Evolutionary conservation across 306 rosid species (phyloP).

Genomic region (Datisca glomerata): DNA sequence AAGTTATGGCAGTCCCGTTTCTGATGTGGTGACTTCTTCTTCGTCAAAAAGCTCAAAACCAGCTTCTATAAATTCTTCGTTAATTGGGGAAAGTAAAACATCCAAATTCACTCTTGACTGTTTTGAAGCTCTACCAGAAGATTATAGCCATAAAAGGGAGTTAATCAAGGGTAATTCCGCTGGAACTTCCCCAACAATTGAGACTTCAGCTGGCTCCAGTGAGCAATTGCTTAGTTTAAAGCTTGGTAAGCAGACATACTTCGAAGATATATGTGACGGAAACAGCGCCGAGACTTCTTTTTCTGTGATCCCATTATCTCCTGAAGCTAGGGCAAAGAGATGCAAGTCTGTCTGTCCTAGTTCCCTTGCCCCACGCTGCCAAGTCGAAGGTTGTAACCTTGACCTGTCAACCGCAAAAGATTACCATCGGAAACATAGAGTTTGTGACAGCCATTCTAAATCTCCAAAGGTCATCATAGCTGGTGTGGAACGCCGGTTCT

Average conservation of each 20-base stretch:
- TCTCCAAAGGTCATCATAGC: slow-evolving; percentile 60
- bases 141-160: slow-evolving; percentile 33
- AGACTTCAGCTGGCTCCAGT: slow-evolving; percentile 43
- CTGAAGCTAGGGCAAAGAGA: slow-evolving; percentile 31
- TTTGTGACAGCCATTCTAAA: slow-evolving; percentile 78
- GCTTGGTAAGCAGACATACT: slow-evolving; percentile 82
- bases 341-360: slow-evolving; percentile 29
- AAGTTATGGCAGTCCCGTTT: slow-evolving; percentile 39
- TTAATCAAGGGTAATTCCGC: slow-evolving; percentile 26
- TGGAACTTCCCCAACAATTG: slow-evolving; percentile 35
- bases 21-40: slow-evolving; percentile 31
- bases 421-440: slow-evolving; percentile 86
- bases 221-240: slow-evolving; percentile 78
- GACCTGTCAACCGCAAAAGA: slow-evolving; percentile 71
- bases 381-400: slow-evolving; percentile 82
- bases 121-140: slow-evolving; percentile 37
- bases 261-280: slow-evolving; percentile 49
- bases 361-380: slow-evolving; percentile 40
- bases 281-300: slow-evolving; percentile 30
- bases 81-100: slow-evolving; percentile 55
- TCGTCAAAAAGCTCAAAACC: slow-evolving; percentile 60
- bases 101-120: slow-evolving; percentile 40
- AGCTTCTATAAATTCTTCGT: slow-evolving; percentile 60
- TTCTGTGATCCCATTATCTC: slow-evolving; percentile 24
- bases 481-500: slow-evolving; percentile 72